Conservation (phyloP, 1,139 yeast genomes). For the Blastobotrys ciferrii region DNA sequence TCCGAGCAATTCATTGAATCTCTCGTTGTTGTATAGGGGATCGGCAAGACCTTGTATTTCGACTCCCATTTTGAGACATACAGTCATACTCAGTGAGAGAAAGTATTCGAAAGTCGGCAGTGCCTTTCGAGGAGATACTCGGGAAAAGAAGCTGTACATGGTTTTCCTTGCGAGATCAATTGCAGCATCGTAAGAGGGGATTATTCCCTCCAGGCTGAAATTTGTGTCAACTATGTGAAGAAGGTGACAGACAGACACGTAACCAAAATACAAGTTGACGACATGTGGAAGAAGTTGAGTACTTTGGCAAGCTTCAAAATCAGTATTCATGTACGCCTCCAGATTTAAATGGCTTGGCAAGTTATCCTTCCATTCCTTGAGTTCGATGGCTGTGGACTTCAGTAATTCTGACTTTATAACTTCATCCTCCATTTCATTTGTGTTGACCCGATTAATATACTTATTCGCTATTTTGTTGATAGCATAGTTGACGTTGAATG, state of each 20-base stretch:
- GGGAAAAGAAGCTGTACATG: slow-evolving; percentile 4
- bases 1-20: slow-evolving; percentile 1
- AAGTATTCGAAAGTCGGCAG: slow-evolving; percentile 9
- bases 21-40: neutral
- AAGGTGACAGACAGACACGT: slow-evolving; percentile 8
- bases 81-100: slow-evolving; percentile 9
- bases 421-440: neutral
- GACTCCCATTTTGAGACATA: slow-evolving; percentile 1
- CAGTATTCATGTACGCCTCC: neutral
- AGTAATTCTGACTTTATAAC: neutral
- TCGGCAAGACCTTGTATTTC: neutral
- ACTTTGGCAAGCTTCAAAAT: neutral
- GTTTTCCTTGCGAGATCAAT: slow-evolving; percentile 1
- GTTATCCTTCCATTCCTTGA: slow-evolving; percentile 3
- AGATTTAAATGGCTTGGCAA: slow-evolving; percentile 4
- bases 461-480: slow-evolving; percentile 6
- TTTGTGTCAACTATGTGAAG: slow-evolving; percentile 4
- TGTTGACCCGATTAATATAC: slow-evolving; percentile 3
- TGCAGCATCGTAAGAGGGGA: neutral
- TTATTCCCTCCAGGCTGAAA: neutral
- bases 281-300: slow-evolving; percentile 9
- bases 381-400: neutral
- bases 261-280: slow-evolving; percentile 5
- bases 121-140: slow-evolving; percentile 7
- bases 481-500: neutral